Percentiles rank a stretch among this genome's conserved stretches.
Evolutionary conservation across 192 early-diverging fungal species (phyloP).

Genomic region (Bifiguratus adelaidae): DNA sequence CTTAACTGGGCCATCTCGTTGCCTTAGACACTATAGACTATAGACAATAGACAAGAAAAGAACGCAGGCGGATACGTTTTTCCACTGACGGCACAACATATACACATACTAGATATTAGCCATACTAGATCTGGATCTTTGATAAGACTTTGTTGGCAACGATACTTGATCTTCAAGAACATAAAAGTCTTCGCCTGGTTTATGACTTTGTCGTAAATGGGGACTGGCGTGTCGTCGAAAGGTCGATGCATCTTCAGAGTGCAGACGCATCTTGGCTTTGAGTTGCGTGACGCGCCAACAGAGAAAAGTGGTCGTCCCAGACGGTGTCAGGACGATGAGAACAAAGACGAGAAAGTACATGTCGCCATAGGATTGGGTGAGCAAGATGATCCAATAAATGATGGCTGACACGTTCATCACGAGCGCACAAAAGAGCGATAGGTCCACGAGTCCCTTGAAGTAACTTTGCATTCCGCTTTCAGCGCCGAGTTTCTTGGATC

Average conservation of each 20-base stretch:
- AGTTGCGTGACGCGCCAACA: slow-evolving; percentile 1
- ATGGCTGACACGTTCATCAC: slow-evolving; percentile 4
- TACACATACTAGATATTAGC: too few relatives aligned
- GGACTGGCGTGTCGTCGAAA: neutral
- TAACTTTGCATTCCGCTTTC: slow-evolving; percentile 5
- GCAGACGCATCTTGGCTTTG: slow-evolving; percentile 1
- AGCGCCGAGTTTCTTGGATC: slow-evolving; percentile 1
- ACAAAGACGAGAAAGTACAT: slow-evolving; percentile 5
- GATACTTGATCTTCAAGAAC: neutral
- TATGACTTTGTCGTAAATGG: neutral
- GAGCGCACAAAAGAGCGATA: slow-evolving; percentile 1
- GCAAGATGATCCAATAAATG: slow-evolving; percentile 1
- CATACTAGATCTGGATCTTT: too few relatives aligned
- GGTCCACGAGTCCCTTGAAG: slow-evolving; percentile 4
- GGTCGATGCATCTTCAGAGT: neutral
- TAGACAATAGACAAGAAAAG: too few relatives aligned
- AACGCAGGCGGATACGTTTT: too few relatives aligned
- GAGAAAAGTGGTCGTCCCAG: slow-evolving; percentile 2
- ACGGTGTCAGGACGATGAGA: slow-evolving; percentile 3
- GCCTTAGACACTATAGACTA: too few relatives aligned
- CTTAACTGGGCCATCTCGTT: too few relatives aligned
- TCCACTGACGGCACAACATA: too few relatives aligned
- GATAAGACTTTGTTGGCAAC: too few relatives aligned
- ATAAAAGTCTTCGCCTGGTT: slow-evolving; percentile 3
- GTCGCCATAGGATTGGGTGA: slow-evolving; percentile 1